phyloP scores from a whole-genome alignment of 2,329 filamentous ascomycete species.

The Alternaria consortialis region DNA sequence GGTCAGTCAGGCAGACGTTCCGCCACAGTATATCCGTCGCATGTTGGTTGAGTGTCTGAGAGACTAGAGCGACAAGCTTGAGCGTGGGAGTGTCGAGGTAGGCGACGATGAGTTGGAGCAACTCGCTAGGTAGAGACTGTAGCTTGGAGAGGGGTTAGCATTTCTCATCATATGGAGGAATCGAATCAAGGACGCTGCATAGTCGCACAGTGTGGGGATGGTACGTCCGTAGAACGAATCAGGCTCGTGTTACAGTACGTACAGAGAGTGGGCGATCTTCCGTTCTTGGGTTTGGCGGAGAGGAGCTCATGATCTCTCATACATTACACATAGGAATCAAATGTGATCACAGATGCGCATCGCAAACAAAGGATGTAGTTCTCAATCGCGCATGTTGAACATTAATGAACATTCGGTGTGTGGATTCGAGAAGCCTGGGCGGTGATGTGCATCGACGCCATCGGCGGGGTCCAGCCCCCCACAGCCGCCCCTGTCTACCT shows the following conservation, averaged over 20 bases:
- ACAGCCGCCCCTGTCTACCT: conserved; percentile 1
- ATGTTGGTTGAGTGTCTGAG: conserved; percentile 46
- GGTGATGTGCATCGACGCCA: conserved; percentile 11
- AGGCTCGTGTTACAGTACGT: conserved; percentile 11
- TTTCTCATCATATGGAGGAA: not conserved
- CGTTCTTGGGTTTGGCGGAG: not conserved
- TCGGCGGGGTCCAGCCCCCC: conserved; percentile 11
- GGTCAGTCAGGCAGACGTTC: conserved; percentile 53
- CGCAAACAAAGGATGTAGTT: not conserved
- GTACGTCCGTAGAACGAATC: conserved; percentile 3
- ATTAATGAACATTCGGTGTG: conserved; percentile 5
- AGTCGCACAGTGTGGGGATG: conserved; percentile 5
- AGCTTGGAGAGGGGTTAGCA: conserved; percentile 28
- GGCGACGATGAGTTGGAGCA: conserved; percentile 52
- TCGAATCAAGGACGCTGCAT: not conserved
- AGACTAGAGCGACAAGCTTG: conserved; percentile 45
- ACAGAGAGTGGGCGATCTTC: conserved; percentile 10
- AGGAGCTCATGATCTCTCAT: not conserved
- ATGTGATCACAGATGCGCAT: conserved; percentile 2
- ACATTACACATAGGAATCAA: not conserved
- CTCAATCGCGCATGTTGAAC: not conserved
- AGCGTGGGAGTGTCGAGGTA: conserved; percentile 45
- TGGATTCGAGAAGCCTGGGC: conserved; percentile 8
- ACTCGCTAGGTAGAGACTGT: conserved; percentile 53
- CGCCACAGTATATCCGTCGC: conserved; percentile 54